A percentile compares a stretch with the other conserved stretches of the same genome.
These are phyloP conservation scores for Fusarium temperatum DNA, from an alignment of 2,329 filamentous ascomycete species.

Conservation along the genomic window DNA sequence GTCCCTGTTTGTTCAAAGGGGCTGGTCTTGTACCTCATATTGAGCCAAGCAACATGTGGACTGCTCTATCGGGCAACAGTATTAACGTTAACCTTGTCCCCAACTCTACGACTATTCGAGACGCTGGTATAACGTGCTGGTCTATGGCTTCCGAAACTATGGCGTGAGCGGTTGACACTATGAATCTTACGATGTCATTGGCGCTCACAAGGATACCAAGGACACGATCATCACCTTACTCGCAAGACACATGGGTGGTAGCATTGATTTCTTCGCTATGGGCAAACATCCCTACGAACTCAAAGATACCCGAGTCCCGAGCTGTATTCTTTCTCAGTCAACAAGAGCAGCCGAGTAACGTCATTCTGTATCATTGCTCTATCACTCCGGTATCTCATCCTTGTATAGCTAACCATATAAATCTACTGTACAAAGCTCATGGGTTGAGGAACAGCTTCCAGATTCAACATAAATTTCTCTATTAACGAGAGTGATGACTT, in stretches of 20 bases:
- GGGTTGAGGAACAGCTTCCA: no score
- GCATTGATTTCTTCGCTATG: neutral
- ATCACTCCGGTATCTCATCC: no score
- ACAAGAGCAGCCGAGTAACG: neutral
- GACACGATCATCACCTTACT: neutral
- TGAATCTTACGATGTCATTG: neutral
- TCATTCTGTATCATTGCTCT: neutral
- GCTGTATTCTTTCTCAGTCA: neutral
- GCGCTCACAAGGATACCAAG: neutral
- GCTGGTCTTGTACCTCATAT: neutral
- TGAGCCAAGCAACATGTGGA: neutral
- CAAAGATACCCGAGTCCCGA: neutral
- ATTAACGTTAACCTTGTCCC: neutral
- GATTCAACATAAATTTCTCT: neutral
- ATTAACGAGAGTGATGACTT: neutral
- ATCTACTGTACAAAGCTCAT: neutral
- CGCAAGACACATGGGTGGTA: neutral
- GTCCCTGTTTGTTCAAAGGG: neutral
- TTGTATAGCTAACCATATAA: no score
- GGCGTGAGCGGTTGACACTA: neutral
- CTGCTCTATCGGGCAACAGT: neutral
- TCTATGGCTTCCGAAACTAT: neutral
- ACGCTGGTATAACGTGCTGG: neutral
- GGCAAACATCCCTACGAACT: neutral
- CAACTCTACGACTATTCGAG: neutral